phyloP scores from a whole-genome alignment of 805 yeast genomes.

The Barnettozyma pratensis region DNA sequence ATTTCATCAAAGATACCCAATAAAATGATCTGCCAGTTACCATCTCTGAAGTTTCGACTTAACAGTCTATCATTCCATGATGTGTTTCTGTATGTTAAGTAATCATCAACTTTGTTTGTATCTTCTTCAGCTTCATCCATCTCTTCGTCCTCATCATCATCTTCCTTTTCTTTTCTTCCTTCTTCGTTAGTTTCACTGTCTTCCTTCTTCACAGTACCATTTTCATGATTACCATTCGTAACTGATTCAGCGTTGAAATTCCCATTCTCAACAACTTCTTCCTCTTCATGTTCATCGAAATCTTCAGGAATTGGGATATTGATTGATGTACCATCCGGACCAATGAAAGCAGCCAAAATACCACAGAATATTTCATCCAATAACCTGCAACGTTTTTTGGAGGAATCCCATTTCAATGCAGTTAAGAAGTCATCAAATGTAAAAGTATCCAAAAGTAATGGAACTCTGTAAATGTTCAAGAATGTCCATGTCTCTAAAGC shows the following conservation, averaged over 20 bases:
- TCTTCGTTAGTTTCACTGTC: neutral
- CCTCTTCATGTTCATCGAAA: conserved; percentile 21
- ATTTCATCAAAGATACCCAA: conserved; percentile 66
- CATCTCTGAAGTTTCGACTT: conserved; percentile 71
- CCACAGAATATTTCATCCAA: conserved; percentile 68
- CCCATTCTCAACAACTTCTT: conserved; percentile 16
- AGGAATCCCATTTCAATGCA: conserved; percentile 39
- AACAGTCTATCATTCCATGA: conserved; percentile 78
- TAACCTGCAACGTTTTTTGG: conserved; percentile 44
- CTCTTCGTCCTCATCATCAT: conserved; percentile 13
- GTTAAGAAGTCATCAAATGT: conserved; percentile 75
- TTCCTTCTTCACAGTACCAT: conserved; percentile 17
- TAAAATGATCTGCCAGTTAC: conserved; percentile 77
- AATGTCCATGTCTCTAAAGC: conserved; percentile 73
- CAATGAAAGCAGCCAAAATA: conserved; percentile 50
- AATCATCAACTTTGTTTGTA: conserved; percentile 27
- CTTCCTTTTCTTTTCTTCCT: conserved; percentile 21
- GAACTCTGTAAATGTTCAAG: conserved; percentile 61
- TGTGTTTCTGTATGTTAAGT: conserved; percentile 50
- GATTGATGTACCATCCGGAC: conserved; percentile 34
- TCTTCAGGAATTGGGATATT: conserved; percentile 26
- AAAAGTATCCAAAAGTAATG: conserved; percentile 62
- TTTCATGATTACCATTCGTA: conserved; percentile 20
- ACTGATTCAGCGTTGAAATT: neutral
- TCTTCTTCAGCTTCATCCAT: conserved; percentile 13